Conservation (phyloP, 176 grass and related monocot species). For the Aegilops speltoides region DNA sequence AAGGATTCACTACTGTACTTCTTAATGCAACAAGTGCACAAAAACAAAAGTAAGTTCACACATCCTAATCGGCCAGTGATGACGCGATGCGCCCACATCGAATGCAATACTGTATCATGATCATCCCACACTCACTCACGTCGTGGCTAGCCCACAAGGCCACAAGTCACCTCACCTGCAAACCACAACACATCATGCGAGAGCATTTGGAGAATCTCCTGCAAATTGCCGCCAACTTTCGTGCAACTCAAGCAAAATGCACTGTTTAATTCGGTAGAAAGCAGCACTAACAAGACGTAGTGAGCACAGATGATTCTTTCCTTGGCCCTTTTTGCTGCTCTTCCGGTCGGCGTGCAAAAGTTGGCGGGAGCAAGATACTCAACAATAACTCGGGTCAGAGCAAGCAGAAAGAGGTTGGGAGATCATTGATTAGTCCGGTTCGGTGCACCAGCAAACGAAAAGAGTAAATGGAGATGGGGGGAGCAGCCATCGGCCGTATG, state of each 20-base stretch:
- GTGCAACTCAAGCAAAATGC: background rate
- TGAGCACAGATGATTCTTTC: background rate
- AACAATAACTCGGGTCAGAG: background rate
- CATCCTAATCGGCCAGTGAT: constrained; percentile 33
- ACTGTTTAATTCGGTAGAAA: background rate
- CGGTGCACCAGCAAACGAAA: constrained; percentile 33
- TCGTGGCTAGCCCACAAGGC: constrained; percentile 31
- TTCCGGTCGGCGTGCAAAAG: background rate
- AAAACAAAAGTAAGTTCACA: constrained; percentile 1
- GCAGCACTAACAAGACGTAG: no score
- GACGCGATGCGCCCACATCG: constrained; percentile 15
- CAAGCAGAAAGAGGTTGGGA: background rate
- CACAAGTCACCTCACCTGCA: no score
- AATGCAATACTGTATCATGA: background rate
- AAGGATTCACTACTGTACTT: background rate
- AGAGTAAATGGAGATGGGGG: constrained; percentile 26
- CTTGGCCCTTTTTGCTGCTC: no score
- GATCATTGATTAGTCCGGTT: constrained; percentile 27
- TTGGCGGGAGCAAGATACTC: background rate
- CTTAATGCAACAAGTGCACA: background rate
- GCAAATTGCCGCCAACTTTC: background rate
- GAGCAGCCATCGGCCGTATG: constrained; percentile 15
- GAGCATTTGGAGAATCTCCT: background rate
- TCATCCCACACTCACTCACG: background rate
- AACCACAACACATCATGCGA: background rate